Evolutionary conservation across 169 alveolate species (phyloP).

Genomic region (Plasmodium vivax): DNA sequence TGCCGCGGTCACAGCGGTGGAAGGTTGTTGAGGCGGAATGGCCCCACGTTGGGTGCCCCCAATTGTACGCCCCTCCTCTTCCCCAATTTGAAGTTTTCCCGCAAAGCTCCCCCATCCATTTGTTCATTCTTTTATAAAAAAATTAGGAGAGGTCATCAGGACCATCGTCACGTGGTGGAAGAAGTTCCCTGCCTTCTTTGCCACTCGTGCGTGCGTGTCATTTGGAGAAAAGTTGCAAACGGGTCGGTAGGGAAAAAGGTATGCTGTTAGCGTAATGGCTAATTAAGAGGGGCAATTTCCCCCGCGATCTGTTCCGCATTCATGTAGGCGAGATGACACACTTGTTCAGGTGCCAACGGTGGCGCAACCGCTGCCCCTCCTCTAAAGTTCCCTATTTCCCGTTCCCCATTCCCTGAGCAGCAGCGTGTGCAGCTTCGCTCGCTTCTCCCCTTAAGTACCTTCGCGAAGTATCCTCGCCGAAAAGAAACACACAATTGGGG

Average conservation of each 20-base stretch:
- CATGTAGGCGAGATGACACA: background rate
- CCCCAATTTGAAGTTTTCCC: background rate
- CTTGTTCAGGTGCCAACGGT: background rate
- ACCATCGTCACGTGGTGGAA: background rate
- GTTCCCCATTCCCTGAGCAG: background rate
- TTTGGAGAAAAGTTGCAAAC: background rate
- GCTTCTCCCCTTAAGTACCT: background rate
- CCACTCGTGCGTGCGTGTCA: background rate
- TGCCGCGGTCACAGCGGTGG: background rate
- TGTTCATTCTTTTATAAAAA: too few relatives aligned
- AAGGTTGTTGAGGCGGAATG: background rate
- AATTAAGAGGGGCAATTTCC: background rate
- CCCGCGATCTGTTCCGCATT: background rate
- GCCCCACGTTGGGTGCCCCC: background rate
- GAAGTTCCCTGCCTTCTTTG: background rate
- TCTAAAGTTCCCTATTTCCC: background rate
- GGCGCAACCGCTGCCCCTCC: background rate
- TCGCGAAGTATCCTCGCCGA: background rate
- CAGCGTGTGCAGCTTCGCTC: background rate
- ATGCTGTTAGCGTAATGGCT: background rate
- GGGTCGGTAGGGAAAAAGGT: background rate
- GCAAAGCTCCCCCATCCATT: background rate
- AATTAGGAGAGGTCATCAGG: background rate
- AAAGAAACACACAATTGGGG: too few relatives aligned
- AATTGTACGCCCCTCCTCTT: background rate